Percentiles rank a stretch among this genome's conserved stretches.
Evolutionary conservation across 345 rosid species (phyloP).

Genomic region (Eucalyptus coolabah): DNA sequence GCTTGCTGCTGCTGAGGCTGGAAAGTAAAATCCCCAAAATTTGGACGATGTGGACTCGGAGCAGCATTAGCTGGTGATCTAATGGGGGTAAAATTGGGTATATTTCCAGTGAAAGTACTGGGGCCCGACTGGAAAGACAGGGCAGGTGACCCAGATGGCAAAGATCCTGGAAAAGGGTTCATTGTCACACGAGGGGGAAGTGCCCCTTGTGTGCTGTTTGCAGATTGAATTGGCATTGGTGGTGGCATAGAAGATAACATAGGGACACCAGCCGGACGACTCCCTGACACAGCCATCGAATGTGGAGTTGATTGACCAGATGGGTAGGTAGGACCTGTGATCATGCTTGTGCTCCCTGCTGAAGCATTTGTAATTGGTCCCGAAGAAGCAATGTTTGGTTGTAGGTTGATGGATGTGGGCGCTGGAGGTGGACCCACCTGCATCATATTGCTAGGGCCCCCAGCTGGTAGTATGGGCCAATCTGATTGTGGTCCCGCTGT

Average conservation of each 20-base stretch:
- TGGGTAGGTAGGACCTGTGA: background rate
- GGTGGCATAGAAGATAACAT: conserved; percentile 11
- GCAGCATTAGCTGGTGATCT: conserved; percentile 13
- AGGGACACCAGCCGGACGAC: conserved; percentile 8
- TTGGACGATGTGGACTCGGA: conserved; percentile 24
- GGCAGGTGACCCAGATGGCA: conserved; percentile 6
- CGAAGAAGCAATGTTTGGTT: conserved; percentile 12
- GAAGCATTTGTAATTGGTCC: conserved; percentile 4
- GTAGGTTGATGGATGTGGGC: conserved; percentile 20
- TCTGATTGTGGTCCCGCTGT: conserved; percentile 23
- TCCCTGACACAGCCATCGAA: conserved; percentile 9
- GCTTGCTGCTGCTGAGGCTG: conserved; percentile 27
- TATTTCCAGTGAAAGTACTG: conserved; percentile 11
- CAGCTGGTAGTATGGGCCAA: conserved; percentile 2
- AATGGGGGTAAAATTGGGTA: conserved; percentile 19
- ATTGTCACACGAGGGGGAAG: background rate
- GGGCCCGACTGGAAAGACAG: conserved; percentile 10
- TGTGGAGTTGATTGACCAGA: conserved; percentile 8
- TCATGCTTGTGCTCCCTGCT: background rate
- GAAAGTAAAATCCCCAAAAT: conserved; percentile 50
- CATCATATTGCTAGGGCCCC: conserved; percentile 20
- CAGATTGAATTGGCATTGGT: conserved; percentile 12
- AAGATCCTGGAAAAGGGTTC: background rate
- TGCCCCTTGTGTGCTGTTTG: background rate
- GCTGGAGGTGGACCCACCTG: conserved; percentile 25